Percentiles rank a stretch among this genome's conserved stretches.
These are phyloP conservation scores for Ophiostoma triangulosporum DNA, from an alignment of 2,329 filamentous ascomycete genomes.

Conservation along the genomic window DNA sequence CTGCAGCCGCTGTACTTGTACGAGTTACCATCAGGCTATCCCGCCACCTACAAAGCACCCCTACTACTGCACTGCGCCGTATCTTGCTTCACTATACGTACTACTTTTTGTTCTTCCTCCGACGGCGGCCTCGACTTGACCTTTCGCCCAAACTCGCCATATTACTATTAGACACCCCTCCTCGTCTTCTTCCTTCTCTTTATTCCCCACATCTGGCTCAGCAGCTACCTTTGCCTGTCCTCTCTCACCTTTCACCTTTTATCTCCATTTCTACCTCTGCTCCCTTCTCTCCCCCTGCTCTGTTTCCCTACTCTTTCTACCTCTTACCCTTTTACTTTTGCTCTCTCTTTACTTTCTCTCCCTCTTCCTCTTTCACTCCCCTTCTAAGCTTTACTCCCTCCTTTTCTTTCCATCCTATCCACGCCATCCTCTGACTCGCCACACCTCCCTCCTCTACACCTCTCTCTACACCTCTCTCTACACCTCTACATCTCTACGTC, in stretches of 20 bases:
- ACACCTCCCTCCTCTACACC: not conserved
- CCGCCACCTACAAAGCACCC: not conserved
- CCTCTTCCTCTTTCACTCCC: not conserved
- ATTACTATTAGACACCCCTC: slow-evolving; percentile 2
- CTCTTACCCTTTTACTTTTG: not conserved
- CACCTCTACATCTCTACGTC: not conserved
- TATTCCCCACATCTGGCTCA: slow-evolving; percentile 5
- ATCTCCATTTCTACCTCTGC: not conserved
- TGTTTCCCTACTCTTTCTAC: not conserved
- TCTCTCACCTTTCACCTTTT: not conserved
- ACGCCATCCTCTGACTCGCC: too few species aligned
- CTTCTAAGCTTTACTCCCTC: not conserved
- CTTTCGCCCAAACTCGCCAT: slow-evolving; percentile 5
- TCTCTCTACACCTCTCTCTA: not conserved
- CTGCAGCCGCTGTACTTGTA: not conserved
- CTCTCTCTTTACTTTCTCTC: not conserved
- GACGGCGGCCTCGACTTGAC: slow-evolving; percentile 9
- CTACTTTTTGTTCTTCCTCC: slow-evolving; percentile 10
- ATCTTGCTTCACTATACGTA: too few species aligned
- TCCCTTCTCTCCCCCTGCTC: not conserved
- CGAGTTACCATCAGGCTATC: too few species aligned
- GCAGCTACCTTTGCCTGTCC: not conserved
- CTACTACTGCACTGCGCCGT: not conserved
- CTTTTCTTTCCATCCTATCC: not conserved
- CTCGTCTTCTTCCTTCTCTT: slow-evolving; percentile 1